These are phyloP conservation scores for Glarea lozoyensis DNA, from an alignment of 495 filamentous ascomycete species.

Conservation along the genomic window DNA sequence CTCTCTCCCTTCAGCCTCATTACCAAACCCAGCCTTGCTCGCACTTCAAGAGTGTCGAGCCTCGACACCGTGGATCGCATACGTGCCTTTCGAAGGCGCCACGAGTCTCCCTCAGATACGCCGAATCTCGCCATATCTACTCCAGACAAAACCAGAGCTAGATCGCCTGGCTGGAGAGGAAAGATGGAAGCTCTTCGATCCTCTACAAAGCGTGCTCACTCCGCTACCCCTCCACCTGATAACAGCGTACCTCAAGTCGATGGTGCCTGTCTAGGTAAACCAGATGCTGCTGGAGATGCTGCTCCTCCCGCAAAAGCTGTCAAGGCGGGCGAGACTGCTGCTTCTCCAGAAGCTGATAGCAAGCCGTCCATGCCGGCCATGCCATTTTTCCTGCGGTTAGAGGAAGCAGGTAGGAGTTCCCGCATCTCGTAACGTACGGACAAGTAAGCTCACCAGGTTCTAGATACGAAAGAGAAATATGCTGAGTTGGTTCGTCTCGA, in stretches of 20 bases:
- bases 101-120: constrained; percentile 15
- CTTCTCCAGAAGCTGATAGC: neutral
- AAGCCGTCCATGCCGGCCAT: neutral
- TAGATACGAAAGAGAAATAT: constrained; percentile 19
- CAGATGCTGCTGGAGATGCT: constrained; percentile 3
- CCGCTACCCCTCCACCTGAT: constrained; percentile 1
- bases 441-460: neutral
- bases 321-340: too few species aligned
- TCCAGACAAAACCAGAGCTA: constrained; percentile 3
- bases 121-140: neutral
- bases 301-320: neutral
- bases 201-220: constrained; percentile 13
- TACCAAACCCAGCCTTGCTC: neutral
- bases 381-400: constrained; percentile 29
- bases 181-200: constrained; percentile 16
- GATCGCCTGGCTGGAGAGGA: constrained; percentile 17
- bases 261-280: constrained; percentile 17
- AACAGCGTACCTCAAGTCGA: constrained; percentile 9
- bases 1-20: constrained; percentile 1
- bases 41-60: constrained; percentile 5
- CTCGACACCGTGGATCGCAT: constrained; percentile 21
- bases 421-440: too few species aligned
- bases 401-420: constrained; percentile 23
- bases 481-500: constrained; percentile 15
- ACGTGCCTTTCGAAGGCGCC: constrained; percentile 19